Evolutionary conservation across 352 stramenopile genomes (phyloP).

Genomic region (Albugo laibachii): DNA sequence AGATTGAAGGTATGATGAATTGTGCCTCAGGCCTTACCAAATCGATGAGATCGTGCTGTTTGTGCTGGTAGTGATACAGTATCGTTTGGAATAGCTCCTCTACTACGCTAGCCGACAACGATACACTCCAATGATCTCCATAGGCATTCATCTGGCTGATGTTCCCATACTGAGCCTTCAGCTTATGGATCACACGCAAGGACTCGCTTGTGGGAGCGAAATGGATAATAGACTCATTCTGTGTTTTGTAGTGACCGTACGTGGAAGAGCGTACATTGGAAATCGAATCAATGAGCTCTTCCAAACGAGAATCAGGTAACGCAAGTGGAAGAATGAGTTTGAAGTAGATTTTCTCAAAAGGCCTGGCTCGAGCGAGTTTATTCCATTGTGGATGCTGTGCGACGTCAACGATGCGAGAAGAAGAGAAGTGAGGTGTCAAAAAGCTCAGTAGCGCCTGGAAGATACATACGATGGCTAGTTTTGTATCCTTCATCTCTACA

Average conservation of each 20-base stretch:
- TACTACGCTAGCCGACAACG: conserved; percentile 15
- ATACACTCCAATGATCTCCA: conserved; percentile 28
- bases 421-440: too few relatives aligned
- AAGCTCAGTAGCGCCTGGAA: too few relatives aligned
- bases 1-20: conserved; percentile 17
- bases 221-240: conserved; percentile 18
- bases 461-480: too few relatives aligned
- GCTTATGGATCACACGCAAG: conserved; percentile 6
- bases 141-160: conserved; percentile 6
- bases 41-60: conserved; percentile 8
- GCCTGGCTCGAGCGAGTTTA: too few relatives aligned
- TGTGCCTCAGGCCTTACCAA: conserved; percentile 20
- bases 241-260: conserved; percentile 35
- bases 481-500: too few relatives aligned
- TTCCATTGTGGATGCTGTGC: too few relatives aligned
- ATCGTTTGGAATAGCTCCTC: conserved; percentile 31
- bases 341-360: too few relatives aligned
- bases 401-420: too few relatives aligned
- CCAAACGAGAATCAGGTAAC: conserved; percentile 5
- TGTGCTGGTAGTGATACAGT: conserved; percentile 27
- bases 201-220: not conserved
- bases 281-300: conserved; percentile 16
- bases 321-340: too few relatives aligned
- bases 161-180: conserved; percentile 5
- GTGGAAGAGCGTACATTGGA: conserved; percentile 21